phyloP scores from a whole-genome alignment of 2,329 filamentous ascomycete species.

The Sporothrix phasma region DNA sequence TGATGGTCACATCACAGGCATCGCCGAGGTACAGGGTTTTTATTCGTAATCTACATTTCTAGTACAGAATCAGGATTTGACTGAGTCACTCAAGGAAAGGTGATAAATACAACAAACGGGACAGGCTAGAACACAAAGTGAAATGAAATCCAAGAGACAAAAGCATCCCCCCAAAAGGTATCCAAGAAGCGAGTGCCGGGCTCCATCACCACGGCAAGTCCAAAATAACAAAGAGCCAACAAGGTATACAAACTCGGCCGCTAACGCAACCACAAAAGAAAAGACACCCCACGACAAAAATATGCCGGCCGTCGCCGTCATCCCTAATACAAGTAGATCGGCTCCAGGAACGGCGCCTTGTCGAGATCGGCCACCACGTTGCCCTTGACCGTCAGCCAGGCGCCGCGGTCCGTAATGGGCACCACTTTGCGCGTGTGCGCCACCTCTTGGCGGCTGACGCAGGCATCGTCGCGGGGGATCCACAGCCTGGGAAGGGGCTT shows the following conservation, averaged over 20 bases:
- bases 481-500: slow-evolving; percentile 55
- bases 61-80: too few species aligned
- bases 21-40: too few species aligned
- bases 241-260: neutral
- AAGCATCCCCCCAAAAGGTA: neutral
- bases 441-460: slow-evolving; percentile 63
- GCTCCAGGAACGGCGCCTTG: slow-evolving; percentile 23
- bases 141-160: neutral
- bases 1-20: too few species aligned
- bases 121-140: too few species aligned
- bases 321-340: slow-evolving; percentile 21
- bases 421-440: slow-evolving; percentile 56
- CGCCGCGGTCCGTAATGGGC: slow-evolving; percentile 62
- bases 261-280: neutral
- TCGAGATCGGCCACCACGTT: slow-evolving; percentile 21
- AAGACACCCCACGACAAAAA: neutral
- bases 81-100: too few species aligned
- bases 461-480: slow-evolving; percentile 62
- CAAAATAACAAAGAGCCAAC: neutral
- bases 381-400: slow-evolving; percentile 48
- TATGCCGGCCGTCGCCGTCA: neutral
- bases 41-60: too few species aligned
- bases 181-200: neutral
- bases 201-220: neutral
- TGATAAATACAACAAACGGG: too few species aligned